These are phyloP conservation scores for grape (Vitis vinifera) DNA, from an alignment of 164 flowering plant species.

Conservation along the genomic window DNA sequence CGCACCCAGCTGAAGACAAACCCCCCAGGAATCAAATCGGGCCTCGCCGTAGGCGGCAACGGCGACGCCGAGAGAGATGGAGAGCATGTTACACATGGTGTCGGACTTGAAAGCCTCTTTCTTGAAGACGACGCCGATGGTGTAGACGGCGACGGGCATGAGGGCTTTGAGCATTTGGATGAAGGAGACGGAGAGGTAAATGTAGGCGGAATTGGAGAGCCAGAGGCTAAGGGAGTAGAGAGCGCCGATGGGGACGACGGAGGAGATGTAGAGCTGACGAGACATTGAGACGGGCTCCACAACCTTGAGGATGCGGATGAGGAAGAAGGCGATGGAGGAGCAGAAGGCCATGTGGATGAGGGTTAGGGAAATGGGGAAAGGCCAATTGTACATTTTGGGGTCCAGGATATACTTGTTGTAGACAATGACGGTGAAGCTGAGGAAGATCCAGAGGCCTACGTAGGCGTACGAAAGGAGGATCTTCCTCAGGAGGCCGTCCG, in stretches of 20 bases:
- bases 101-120: slow-evolving; percentile 37
- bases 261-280: slow-evolving; percentile 37
- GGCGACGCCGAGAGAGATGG: slow-evolving; percentile 51
- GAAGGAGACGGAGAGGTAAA: slow-evolving; percentile 51
- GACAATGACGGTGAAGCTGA: slow-evolving; percentile 56
- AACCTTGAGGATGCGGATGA: slow-evolving; percentile 38
- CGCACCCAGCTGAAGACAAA: slow-evolving; percentile 42
- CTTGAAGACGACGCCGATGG: slow-evolving; percentile 41
- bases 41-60: slow-evolving; percentile 59
- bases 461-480: slow-evolving; percentile 51
- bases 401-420: slow-evolving; percentile 62
- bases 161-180: slow-evolving; percentile 58
- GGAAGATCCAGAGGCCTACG: slow-evolving; percentile 53
- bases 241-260: slow-evolving; percentile 57
- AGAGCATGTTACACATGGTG: slow-evolving; percentile 48
- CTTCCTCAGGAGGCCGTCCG: slow-evolving; percentile 45
- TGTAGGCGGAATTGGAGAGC: slow-evolving; percentile 59
- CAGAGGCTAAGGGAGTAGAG: slow-evolving; percentile 50
- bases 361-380: slow-evolving; percentile 52
- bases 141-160: slow-evolving; percentile 58
- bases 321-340: slow-evolving; percentile 44
- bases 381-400: slow-evolving; percentile 56
- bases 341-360: slow-evolving; percentile 60
- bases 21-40: slow-evolving; percentile 45
- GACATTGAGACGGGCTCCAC: slow-evolving; percentile 54